Evolutionary conservation across 768 basidiomycete species (phyloP).

Genomic region (Thelephora aurantiotincta): DNA sequence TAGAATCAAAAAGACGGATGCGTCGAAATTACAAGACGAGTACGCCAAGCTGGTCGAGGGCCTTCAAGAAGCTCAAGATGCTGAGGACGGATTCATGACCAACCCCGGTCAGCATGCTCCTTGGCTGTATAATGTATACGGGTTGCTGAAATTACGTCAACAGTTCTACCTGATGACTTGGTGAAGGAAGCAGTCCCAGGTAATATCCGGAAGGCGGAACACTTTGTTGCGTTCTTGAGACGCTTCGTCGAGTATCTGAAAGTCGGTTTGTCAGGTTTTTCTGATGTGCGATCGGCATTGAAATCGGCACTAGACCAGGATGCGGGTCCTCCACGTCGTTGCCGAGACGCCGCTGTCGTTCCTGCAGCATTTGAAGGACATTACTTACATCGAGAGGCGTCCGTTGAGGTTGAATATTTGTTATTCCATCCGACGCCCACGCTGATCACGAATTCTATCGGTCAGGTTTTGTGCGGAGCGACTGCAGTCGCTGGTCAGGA

Average conservation of each 20-base stretch:
- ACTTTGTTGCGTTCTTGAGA: constrained; percentile 96
- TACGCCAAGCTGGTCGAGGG: constrained; percentile 94
- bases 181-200: constrained; percentile 93
- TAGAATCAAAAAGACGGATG: constrained; percentile 90
- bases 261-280: constrained; percentile 27
- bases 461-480: constrained; percentile 91
- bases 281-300: constrained; percentile 1
- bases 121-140: background rate
- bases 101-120: constrained; percentile 53
- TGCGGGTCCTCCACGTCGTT: constrained; percentile 98
- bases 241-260: constrained; percentile 98
- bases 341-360: constrained; percentile 97
- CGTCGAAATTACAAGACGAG: constrained; percentile 89
- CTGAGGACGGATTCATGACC: constrained; percentile 77
- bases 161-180: constrained; percentile 88
- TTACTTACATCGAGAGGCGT: constrained; percentile 92
- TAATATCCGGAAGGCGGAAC: constrained; percentile 96
- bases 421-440: background rate
- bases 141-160: background rate
- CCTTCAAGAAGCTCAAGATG: constrained; percentile 59
- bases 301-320: constrained; percentile 56
- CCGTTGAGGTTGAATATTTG: constrained; percentile 65
- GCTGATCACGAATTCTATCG: constrained; percentile 2
- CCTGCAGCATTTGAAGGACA: constrained; percentile 94
- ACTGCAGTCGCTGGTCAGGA: constrained; percentile 85